These are phyloP conservation scores for Fraxinus greggii DNA, from an alignment of 305 asterid species.

Conservation along the genomic window DNA sequence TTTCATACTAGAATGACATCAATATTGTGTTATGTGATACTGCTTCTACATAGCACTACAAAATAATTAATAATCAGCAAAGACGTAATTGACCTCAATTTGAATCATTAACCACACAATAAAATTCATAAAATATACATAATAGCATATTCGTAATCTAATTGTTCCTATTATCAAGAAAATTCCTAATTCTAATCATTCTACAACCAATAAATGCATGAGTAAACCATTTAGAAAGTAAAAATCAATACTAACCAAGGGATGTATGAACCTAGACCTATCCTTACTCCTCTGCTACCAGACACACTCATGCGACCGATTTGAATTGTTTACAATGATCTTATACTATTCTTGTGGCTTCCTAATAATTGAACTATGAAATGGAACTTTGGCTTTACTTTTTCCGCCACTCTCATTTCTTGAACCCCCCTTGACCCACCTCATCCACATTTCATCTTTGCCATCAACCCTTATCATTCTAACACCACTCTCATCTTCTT, in stretches of 20 bases:
- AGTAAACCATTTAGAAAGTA: neutral
- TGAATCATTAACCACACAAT: neutral
- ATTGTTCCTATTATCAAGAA: neutral
- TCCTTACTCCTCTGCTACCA: constrained; percentile 86
- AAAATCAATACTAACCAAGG: constrained; percentile 56
- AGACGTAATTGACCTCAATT: no score
- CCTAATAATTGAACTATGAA: constrained; percentile 65
- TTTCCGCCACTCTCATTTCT: constrained; percentile 67
- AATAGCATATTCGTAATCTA: neutral
- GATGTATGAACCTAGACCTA: constrained; percentile 68
- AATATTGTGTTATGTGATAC: no score
- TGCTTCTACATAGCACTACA: no score
- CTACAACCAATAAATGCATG: neutral
- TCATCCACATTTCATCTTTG: constrained; percentile 30
- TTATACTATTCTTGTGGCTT: constrained; percentile 83
- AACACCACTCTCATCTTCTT: constrained; percentile 64
- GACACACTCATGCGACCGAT: constrained; percentile 83
- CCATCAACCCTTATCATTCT: constrained; percentile 35
- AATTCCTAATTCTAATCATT: neutral
- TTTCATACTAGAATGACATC: no score
- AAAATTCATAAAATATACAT: neutral
- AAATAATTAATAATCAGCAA: no score
- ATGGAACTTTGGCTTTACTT: constrained; percentile 76
- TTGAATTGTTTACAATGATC: constrained; percentile 73
- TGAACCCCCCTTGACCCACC: constrained; percentile 26